phyloP scores from a whole-genome alignment of 768 basidiomycete genomes.

The Sutorius australiensis region DNA sequence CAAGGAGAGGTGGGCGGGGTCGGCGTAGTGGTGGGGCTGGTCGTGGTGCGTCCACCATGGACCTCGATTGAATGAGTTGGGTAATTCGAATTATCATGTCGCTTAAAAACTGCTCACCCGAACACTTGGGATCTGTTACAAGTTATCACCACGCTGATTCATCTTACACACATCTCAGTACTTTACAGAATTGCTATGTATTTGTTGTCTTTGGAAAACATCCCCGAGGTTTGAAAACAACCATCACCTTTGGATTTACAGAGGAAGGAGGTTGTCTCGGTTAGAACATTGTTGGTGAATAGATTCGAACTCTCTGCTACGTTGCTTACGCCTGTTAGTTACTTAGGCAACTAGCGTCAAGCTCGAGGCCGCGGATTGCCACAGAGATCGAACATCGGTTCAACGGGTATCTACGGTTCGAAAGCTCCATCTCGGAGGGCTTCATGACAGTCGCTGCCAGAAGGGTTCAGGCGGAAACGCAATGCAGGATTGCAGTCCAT shows the following conservation, averaged over 20 bases:
- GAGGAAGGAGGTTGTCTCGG: too few relatives aligned
- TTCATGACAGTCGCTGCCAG: neutral
- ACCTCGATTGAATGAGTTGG: slow-evolving; percentile 22
- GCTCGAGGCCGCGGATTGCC: neutral
- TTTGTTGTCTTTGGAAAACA: slow-evolving; percentile 3
- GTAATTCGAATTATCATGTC: neutral
- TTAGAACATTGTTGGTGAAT: neutral
- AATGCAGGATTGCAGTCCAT: too few relatives aligned
- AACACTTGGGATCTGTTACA: slow-evolving; percentile 12
- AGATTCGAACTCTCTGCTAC: neutral
- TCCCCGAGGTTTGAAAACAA: neutral
- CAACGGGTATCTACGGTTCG: too few relatives aligned
- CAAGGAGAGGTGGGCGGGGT: slow-evolving; percentile 21
- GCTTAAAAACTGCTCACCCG: slow-evolving; percentile 10
- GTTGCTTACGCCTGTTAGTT: neutral
- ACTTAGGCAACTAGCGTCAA: neutral
- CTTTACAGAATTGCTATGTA: slow-evolving; percentile 23
- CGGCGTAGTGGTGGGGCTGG: slow-evolving; percentile 22
- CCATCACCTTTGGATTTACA: neutral
- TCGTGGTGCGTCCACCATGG: slow-evolving; percentile 21
- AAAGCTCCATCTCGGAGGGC: too few relatives aligned
- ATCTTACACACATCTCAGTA: slow-evolving; percentile 23
- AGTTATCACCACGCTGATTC: slow-evolving; percentile 12
- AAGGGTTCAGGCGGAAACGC: neutral
- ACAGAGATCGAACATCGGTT: neutral